A percentile compares a stretch with the other conserved stretches of the same genome.
These are phyloP conservation scores for Vitis hybrid DNA, from an alignment of 177 flowering plant species.

Conservation along the genomic window DNA sequence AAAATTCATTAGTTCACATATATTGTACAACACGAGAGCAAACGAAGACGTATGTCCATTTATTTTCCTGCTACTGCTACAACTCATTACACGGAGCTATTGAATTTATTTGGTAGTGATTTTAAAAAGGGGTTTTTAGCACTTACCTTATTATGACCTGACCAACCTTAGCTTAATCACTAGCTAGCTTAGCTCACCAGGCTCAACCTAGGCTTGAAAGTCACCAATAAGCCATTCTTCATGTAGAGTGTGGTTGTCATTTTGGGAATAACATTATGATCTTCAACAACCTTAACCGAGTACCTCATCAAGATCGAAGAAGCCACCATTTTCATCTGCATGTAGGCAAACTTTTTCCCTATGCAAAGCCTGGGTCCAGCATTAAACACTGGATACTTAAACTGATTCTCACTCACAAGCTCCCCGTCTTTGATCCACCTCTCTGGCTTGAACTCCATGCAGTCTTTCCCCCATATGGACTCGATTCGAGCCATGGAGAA, in stretches of 20 bases:
- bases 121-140: too few species aligned
- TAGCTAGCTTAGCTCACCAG: too few species aligned
- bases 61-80: too few species aligned
- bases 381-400: conserved; percentile 55
- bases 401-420: conserved; percentile 36
- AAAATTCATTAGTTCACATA: too few species aligned
- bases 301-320: conserved; percentile 48
- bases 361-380: conserved; percentile 69
- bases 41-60: too few species aligned
- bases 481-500: conserved; percentile 58
- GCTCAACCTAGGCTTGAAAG: conserved; percentile 26
- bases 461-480: conserved; percentile 63
- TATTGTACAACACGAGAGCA: too few species aligned
- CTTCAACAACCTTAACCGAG: conserved; percentile 38
- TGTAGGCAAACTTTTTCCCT: conserved; percentile 63
- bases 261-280: conserved; percentile 41
- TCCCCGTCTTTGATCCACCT: conserved; percentile 54
- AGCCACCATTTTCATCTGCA: conserved; percentile 72
- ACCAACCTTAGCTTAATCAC: too few species aligned
- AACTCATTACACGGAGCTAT: too few species aligned
- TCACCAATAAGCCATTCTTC: conserved; percentile 55
- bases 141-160: too few species aligned
- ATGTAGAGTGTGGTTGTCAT: conserved; percentile 59
- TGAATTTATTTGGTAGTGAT: too few species aligned
- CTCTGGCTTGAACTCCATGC: conserved; percentile 63